A percentile compares a stretch with the other conserved stretches of the same genome.
These are phyloP conservation scores for Cornus controversa DNA, from an alignment of 148 eudicot genomes.

Conservation along the genomic window DNA sequence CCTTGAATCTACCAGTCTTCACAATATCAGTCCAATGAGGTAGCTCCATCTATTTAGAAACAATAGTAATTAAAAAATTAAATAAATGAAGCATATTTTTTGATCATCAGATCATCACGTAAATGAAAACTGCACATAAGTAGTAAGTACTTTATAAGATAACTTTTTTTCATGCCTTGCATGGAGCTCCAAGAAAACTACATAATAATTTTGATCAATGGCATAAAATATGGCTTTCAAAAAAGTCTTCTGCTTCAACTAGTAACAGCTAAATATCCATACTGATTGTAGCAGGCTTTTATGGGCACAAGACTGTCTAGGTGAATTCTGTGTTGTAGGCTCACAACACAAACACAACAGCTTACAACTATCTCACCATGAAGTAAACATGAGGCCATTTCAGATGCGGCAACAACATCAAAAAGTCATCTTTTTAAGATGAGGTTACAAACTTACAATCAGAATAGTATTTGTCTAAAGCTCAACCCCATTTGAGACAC, in stretches of 20 bases:
- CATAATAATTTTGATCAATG: no score
- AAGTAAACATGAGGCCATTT: background rate
- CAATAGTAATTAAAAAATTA: background rate
- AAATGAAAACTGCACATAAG: background rate
- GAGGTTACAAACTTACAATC: background rate
- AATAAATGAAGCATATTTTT: background rate
- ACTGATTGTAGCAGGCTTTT: background rate
- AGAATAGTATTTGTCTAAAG: background rate
- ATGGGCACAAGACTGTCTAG: background rate
- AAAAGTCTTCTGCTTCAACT: background rate
- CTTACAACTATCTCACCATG: background rate
- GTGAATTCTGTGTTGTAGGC: background rate
- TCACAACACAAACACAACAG: background rate
- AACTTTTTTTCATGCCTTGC: background rate
- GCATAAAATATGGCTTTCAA: background rate
- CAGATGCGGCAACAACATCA: background rate
- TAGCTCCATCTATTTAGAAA: slow-evolving; percentile 35
- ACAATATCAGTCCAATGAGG: slow-evolving; percentile 49
- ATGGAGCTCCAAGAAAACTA: background rate
- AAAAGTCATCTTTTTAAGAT: background rate
- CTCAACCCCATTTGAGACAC: background rate
- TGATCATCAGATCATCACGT: background rate
- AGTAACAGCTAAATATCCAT: background rate
- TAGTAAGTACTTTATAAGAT: background rate
- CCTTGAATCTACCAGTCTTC: slow-evolving; percentile 29